Base-by-base conservation (phyloP, 2,329 filamentous ascomycete genomes). In the Ophiostoma himal-ulmi region DNA sequence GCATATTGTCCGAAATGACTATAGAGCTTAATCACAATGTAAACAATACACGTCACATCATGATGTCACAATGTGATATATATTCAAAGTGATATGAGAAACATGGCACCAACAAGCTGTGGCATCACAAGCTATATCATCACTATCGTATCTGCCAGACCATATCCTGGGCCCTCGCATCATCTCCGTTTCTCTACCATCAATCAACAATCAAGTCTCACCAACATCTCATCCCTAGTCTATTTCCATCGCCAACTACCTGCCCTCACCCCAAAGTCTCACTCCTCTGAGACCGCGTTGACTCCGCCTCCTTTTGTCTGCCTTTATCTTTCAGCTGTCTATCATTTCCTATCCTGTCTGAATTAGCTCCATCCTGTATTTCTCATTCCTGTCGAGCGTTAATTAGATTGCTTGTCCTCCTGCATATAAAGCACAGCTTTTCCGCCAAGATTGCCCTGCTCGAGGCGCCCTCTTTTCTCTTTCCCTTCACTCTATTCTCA, bases 301-400 rank as follows among this genome's bases (percentile, higher is more conserved):
- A 57, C 52, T 57, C 52, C 52, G 52, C 52, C 52, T 57, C 52
- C 52, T 57, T 57, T 26, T 26, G 44, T 48, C 44, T 48, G 44
- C 17, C 22, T 26, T 54, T 57, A 8, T 20, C 10, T 57, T n/a
- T 48, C 44, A 48, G 3, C 44, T 57, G 52, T 26, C n/a, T 26
- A 26, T 57, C 52, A 22, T 26, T 57, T 57, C n/a, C n/a, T 3
- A 13, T 26, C n/a, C 22, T 57, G 52, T 26, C 52, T 26, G 4
- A 26, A 6, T 14, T 22, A 57, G n/a, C 13, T 5, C 7, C 13
- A 26, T 54, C 41, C 5, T 48, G 41, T 54, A 26, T 26, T 41
- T 10, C 10, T 26, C 8, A 26, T 5, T 57, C 52, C 52, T 26
- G 52, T 57, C 22, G 44, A 20, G n/a, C 17, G 44, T 13, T 13